Conservation (phyloP, 768 basidiomycete species). For the Tulasnella calospora region DNA sequence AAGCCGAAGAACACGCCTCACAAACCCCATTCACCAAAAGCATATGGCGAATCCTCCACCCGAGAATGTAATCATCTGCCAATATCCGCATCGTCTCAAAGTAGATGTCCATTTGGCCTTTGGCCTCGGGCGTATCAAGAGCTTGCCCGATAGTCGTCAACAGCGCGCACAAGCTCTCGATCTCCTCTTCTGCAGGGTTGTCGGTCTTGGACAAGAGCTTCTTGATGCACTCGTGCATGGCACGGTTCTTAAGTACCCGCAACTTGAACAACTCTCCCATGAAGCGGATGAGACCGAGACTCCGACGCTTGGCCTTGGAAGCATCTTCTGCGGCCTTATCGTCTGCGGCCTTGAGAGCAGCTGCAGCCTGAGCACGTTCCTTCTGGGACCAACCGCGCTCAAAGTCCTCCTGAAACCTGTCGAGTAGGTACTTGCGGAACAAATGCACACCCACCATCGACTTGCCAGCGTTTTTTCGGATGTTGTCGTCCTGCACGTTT, state of each 20-base stretch:
- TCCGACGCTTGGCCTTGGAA: conserved; percentile 76
- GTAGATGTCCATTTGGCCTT: conserved; percentile 85
- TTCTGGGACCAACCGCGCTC: conserved; percentile 92
- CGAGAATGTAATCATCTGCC: conserved; percentile 64
- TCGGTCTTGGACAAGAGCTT: conserved; percentile 84
- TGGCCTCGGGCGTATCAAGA: conserved; percentile 77
- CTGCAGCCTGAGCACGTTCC: conserved; percentile 80
- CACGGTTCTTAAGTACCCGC: conserved; percentile 95
- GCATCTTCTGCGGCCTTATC: conserved; percentile 66
- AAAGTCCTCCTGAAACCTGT: conserved; percentile 96
- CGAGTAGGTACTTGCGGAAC: conserved; percentile 95
- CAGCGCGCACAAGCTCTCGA: conserved; percentile 92
- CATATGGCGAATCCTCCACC: conserved; percentile 91
- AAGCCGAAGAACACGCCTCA: neutral
- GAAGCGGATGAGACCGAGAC: conserved; percentile 94
- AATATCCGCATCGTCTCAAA: conserved; percentile 86
- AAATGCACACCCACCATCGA: conserved; percentile 89
- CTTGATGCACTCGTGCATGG: conserved; percentile 98
- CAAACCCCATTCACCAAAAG: conserved; percentile 62
- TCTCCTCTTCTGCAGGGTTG: conserved; percentile 95
- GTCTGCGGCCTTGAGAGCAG: conserved; percentile 73
- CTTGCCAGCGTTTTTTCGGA: conserved; percentile 73
- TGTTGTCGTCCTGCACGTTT: conserved; percentile 82
- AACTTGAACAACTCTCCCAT: conserved; percentile 98
- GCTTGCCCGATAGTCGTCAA: conserved; percentile 79